Conservation (phyloP, 106 monocot species). For the Iris macrosiphon region DNA sequence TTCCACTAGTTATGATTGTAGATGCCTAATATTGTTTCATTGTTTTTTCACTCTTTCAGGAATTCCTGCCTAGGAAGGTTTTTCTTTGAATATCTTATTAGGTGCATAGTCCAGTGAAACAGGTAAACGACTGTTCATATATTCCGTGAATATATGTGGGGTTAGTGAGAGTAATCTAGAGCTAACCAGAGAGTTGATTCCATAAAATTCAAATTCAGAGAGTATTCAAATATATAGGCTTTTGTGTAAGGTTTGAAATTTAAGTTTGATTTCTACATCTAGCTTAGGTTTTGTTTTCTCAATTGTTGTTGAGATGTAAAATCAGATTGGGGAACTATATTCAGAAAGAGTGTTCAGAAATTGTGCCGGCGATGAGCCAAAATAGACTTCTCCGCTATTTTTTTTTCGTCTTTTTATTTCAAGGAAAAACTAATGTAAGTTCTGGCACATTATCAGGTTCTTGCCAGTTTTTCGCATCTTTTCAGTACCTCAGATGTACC, state of each 20-base stretch:
- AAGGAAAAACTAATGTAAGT: conserved; percentile 11
- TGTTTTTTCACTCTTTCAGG: conserved; percentile 8
- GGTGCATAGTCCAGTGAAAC: conserved; percentile 18
- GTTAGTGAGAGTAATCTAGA: conserved; percentile 22
- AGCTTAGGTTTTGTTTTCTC: conserved; percentile 11
- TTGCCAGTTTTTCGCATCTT: background rate
- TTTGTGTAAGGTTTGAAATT: conserved; percentile 29
- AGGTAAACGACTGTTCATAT: conserved; percentile 19
- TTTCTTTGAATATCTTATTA: conserved; percentile 20
- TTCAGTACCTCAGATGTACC: too few relatives aligned
- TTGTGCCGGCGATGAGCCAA: conserved; percentile 21
- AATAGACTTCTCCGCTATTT: conserved; percentile 8
- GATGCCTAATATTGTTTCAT: conserved; percentile 2
- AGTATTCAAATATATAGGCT: conserved; percentile 11
- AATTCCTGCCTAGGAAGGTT: conserved; percentile 13
- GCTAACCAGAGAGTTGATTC: conserved; percentile 30
- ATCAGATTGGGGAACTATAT: conserved; percentile 32
- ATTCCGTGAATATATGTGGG: conserved; percentile 15
- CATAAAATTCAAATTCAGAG: conserved; percentile 10
- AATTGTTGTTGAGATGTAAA: conserved; percentile 9
- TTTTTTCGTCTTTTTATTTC: background rate
- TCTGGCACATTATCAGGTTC: conserved; percentile 4
- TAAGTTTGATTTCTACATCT: conserved; percentile 15
- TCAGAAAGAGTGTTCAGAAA: conserved; percentile 13
- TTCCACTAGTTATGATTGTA: too few relatives aligned